A percentile compares a stretch with the other conserved stretches of the same genome.
Conservation (phyloP, 1,284 basidiomycete species). For the Trametes sp. region DNA sequence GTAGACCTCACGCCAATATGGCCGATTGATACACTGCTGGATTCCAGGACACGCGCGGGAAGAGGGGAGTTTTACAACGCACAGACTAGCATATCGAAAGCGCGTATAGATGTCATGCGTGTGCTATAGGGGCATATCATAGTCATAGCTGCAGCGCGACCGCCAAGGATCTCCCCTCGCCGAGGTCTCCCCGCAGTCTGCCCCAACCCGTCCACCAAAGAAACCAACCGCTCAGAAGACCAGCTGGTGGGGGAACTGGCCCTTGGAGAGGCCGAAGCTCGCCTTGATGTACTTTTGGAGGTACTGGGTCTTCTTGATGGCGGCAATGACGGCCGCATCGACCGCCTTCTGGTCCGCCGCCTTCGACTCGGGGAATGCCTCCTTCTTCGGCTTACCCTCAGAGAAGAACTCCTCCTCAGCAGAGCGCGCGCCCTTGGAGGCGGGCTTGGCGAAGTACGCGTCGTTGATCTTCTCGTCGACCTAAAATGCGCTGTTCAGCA, state of each 20-base stretch:
- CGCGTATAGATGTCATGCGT: slow-evolving; percentile 38
- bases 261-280: slow-evolving; percentile 95
- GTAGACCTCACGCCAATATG: too few species aligned
- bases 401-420: slow-evolving; percentile 98
- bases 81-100: slow-evolving; percentile 29
- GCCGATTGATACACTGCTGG: neutral
- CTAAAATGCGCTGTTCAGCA: slow-evolving; percentile 45
- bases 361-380: slow-evolving; percentile 89
- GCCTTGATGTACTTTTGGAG: slow-evolving; percentile 95
- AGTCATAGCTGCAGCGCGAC: slow-evolving; percentile 38
- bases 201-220: slow-evolving; percentile 32
- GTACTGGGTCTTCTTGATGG: slow-evolving; percentile 93
- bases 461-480: slow-evolving; percentile 93
- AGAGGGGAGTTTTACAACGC: slow-evolving; percentile 26
- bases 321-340: slow-evolving; percentile 86
- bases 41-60: slow-evolving; percentile 8
- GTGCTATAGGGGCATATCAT: slow-evolving; percentile 42
- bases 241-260: slow-evolving; percentile 90
- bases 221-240: slow-evolving; percentile 66
- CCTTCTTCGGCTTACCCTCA: slow-evolving; percentile 95
- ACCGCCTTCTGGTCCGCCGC: slow-evolving; percentile 93
- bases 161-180: slow-evolving; percentile 32
- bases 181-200: slow-evolving; percentile 28
- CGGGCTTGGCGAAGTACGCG: slow-evolving; percentile 91
- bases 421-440: slow-evolving; percentile 71